These are phyloP conservation scores for Capsicum chinense DNA, from an alignment of 257 asterid genomes.

Conservation along the genomic window DNA sequence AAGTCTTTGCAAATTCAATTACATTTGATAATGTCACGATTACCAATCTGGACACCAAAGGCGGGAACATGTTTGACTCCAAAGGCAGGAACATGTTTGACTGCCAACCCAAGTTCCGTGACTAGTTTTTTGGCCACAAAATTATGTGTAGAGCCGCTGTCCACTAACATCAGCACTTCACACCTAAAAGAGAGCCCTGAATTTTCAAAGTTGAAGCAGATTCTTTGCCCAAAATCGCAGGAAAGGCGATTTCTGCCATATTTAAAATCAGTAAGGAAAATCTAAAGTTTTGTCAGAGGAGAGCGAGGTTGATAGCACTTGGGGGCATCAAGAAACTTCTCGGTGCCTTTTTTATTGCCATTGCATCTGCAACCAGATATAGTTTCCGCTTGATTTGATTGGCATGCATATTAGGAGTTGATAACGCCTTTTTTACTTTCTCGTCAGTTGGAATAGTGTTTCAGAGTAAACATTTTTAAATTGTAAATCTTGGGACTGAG, in stretches of 20 bases:
- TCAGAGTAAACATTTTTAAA: neutral
- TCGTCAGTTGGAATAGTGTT: slow-evolving; percentile 13
- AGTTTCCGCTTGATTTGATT: neutral
- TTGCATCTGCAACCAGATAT: neutral
- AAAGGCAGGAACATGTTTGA: neutral
- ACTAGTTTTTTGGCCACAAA: neutral
- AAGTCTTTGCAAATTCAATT: too few species aligned
- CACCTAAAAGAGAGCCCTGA: neutral
- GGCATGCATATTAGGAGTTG: neutral
- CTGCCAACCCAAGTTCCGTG: neutral
- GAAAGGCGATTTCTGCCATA: slow-evolving; percentile 6
- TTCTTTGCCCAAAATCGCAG: slow-evolving; percentile 18
- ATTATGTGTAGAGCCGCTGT: neutral
- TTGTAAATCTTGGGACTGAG: slow-evolving; percentile 8
- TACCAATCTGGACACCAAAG: neutral
- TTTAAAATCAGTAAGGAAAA: too few species aligned
- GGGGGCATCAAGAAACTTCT: too few species aligned
- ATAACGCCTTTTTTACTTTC: neutral
- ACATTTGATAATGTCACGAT: too few species aligned
- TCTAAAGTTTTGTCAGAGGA: too few species aligned
- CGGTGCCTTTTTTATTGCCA: neutral
- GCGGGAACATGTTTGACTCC: neutral
- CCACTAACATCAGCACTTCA: neutral
- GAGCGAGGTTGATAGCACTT: too few species aligned
- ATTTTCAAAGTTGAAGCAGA: slow-evolving; percentile 9